Percentiles rank a stretch among this genome's conserved stretches.
Evolutionary conservation across 192 early-diverging fungal species (phyloP).

Genomic region (Podila horticola): DNA sequence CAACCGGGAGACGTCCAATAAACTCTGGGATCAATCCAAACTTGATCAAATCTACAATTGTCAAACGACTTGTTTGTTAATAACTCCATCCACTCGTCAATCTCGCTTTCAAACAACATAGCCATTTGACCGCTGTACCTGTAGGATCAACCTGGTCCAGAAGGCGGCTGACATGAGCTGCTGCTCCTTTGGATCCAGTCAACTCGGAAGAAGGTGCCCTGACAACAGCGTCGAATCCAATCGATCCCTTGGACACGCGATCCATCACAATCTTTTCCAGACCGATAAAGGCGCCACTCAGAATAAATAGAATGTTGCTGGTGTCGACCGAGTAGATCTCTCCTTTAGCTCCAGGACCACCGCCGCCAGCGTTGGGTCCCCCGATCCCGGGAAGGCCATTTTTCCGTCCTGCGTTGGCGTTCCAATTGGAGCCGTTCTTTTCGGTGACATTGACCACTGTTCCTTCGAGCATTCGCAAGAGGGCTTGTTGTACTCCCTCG

Average conservation of each 20-base stretch:
- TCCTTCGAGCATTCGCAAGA: constrained; percentile 90
- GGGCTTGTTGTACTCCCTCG: constrained; percentile 91
- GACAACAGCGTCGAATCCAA: constrained; percentile 79
- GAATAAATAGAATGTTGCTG: constrained; percentile 90
- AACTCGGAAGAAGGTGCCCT: constrained; percentile 46
- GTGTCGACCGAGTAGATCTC: constrained; percentile 91
- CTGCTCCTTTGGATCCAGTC: constrained; percentile 19
- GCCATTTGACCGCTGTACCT: constrained; percentile 5
- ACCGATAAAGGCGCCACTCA: constrained; percentile 91
- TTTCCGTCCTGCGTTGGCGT: constrained; percentile 25
- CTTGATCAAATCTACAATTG: constrained; percentile 74
- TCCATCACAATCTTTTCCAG: constrained; percentile 84
- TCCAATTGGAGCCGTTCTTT: constrained; percentile 70
- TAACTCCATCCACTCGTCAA: background rate
- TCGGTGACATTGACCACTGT: constrained; percentile 89
- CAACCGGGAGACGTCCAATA: constrained; percentile 87
- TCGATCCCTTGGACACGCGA: constrained; percentile 81
- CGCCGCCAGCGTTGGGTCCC: constrained; percentile 33
- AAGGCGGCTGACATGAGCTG: constrained; percentile 30
- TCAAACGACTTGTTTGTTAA: background rate
- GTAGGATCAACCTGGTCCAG: constrained; percentile 42
- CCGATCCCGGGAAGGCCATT: constrained; percentile 40
- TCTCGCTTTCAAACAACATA: background rate
- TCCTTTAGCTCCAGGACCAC: constrained; percentile 63
- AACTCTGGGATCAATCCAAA: constrained; percentile 93